Evolutionary conservation across 768 basidiomycete genomes (phyloP).

Genomic region (Boletales sp.): DNA sequence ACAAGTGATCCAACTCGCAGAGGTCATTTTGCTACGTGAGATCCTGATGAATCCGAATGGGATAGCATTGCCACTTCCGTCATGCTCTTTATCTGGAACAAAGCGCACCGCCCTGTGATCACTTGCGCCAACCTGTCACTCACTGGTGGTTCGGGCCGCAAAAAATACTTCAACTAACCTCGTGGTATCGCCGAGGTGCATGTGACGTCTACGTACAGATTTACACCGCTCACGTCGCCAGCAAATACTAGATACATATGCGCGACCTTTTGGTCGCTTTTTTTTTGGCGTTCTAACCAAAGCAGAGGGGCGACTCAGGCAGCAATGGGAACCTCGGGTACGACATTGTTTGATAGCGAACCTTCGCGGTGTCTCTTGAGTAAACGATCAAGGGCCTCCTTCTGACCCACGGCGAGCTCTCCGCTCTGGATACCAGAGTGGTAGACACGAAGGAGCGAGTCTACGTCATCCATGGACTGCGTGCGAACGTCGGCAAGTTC

Average conservation of each 20-base stretch:
- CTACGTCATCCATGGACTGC: conserved; percentile 99
- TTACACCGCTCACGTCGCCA: conserved; percentile 3
- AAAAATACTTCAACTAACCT: too few species aligned
- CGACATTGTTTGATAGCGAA: conserved; percentile 6
- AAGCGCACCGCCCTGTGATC: too few species aligned
- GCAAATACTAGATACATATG: conserved; percentile 13
- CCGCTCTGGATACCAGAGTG: conserved; percentile 93
- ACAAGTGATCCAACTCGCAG: too few species aligned
- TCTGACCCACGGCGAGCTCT: conserved; percentile 91
- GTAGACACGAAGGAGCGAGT: conserved; percentile 92
- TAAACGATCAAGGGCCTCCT: conserved; percentile 83
- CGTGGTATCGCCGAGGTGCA: too few species aligned
- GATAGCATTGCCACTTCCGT: too few species aligned
- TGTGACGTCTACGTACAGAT: not conserved
- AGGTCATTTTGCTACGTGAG: too few species aligned
- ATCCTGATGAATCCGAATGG: too few species aligned
- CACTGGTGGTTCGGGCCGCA: too few species aligned
- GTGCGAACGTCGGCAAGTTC: conserved; percentile 97
- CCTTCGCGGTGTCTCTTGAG: conserved; percentile 69
- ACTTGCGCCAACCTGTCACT: too few species aligned
- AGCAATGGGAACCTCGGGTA: not conserved
- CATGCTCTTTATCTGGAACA: too few species aligned
- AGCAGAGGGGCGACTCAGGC: conserved; percentile 4
- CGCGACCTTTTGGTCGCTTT: conserved; percentile 19
- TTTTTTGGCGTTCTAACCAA: not conserved